These are phyloP conservation scores for Apiotrichum sp. DNA, from an alignment of 1,284 basidiomycete species.

Conservation along the genomic window DNA sequence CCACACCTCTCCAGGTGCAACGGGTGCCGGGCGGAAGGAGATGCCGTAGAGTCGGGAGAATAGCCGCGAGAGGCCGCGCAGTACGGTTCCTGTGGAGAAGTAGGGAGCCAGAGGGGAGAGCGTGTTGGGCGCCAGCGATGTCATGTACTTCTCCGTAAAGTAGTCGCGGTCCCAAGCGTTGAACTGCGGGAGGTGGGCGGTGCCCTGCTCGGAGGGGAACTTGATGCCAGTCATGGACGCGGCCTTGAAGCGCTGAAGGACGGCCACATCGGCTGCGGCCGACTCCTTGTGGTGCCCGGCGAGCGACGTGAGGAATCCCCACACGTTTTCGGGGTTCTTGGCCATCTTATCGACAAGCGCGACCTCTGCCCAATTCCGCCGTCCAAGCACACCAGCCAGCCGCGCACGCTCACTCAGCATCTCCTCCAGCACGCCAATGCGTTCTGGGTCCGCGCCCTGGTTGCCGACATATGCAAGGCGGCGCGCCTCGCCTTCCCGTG, in stretches of 20 bases:
- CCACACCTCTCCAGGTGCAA: conserved; percentile 78
- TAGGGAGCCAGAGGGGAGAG: conserved; percentile 58
- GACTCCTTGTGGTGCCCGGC: conserved; percentile 68
- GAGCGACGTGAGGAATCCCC: conserved; percentile 70
- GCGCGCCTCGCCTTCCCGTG: conserved; percentile 73
- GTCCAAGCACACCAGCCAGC: conserved; percentile 73
- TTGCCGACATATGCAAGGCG: conserved; percentile 70
- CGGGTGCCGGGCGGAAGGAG: conserved; percentile 60
- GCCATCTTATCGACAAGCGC: conserved; percentile 90
- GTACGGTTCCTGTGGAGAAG: conserved; percentile 72
- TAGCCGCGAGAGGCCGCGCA: conserved; percentile 77
- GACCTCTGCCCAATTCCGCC: conserved; percentile 75
- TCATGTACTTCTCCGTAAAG: conserved; percentile 51
- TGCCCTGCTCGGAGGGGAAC: neutral
- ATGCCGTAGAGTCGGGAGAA: conserved; percentile 84
- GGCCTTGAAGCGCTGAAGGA: conserved; percentile 68
- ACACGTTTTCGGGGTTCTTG: conserved; percentile 81
- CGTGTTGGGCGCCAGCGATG: conserved; percentile 50
- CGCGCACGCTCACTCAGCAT: conserved; percentile 69
- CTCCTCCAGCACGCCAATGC: conserved; percentile 60
- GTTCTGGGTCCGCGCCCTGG: conserved; percentile 51
- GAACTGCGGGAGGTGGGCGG: conserved; percentile 55
- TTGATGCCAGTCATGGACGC: conserved; percentile 52
- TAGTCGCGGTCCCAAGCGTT: conserved; percentile 92
- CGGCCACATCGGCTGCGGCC: conserved; percentile 64